phyloP scores from a whole-genome alignment of 768 basidiomycete species.

The Thelephora ganbajun region DNA sequence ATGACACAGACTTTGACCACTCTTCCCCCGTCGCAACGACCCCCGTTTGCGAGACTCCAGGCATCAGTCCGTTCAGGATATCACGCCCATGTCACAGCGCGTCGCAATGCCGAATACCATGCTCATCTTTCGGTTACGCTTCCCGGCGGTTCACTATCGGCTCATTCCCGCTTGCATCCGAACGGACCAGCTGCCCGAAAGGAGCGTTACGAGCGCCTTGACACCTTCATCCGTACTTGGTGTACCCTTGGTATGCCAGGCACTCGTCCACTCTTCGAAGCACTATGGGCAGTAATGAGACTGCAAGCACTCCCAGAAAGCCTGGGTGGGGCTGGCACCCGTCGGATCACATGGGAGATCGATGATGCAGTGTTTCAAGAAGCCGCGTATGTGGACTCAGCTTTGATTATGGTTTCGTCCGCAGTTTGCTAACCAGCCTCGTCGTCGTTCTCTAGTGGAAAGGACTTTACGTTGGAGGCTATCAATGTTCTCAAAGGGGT shows the following conservation, averaged over 20 bases:
- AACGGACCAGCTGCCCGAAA: constrained; percentile 48
- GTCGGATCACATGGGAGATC: constrained; percentile 75
- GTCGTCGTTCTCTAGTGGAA: constrained; percentile 43
- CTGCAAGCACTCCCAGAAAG: constrained; percentile 69
- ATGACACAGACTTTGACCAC: constrained; percentile 78
- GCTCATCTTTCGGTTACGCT: constrained; percentile 70
- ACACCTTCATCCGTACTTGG: constrained; percentile 68
- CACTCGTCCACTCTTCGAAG: constrained; percentile 76
- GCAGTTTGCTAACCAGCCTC: constrained; percentile 9
- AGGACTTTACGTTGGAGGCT: constrained; percentile 89
- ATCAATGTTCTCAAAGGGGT: constrained; percentile 86
- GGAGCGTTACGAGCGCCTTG: constrained; percentile 66
- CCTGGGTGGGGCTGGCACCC: constrained; percentile 66
- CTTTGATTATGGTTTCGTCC: constrained; percentile 6
- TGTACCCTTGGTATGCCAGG: constrained; percentile 82
- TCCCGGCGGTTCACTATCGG: constrained; percentile 68
- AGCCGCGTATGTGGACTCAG: constrained; percentile 55
- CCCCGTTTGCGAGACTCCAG: constrained; percentile 77
- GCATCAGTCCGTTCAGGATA: constrained; percentile 77
- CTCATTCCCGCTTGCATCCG: constrained; percentile 58
- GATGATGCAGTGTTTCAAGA: constrained; percentile 94
- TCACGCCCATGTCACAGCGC: constrained; percentile 65
- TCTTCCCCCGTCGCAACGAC: constrained; percentile 71
- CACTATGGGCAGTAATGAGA: constrained; percentile 65
- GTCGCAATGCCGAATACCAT: constrained; percentile 72